Evolutionary conservation across 441 rosid species (phyloP).

Genomic region (Adansonia madagascariensis): DNA sequence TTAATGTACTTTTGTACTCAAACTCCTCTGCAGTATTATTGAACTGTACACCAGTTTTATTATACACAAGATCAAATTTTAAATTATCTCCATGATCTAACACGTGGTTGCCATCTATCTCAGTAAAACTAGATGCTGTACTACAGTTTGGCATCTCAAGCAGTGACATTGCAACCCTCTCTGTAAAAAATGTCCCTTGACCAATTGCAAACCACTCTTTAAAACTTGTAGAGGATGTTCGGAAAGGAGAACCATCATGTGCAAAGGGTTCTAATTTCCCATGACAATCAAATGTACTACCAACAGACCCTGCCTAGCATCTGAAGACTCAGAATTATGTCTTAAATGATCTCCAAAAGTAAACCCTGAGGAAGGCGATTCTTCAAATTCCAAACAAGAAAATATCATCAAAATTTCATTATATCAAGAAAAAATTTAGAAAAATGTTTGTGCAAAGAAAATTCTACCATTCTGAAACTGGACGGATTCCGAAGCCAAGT

Average conservation of each 20-base stretch:
- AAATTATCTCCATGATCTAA: slow-evolving; percentile 40
- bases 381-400: slow-evolving; percentile 32
- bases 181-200: slow-evolving; percentile 37
- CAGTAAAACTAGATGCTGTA: slow-evolving; percentile 49
- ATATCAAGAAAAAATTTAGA: background rate
- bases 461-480: slow-evolving; percentile 55
- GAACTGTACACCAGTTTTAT: slow-evolving; percentile 36
- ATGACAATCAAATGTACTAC: slow-evolving; percentile 38
- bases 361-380: slow-evolving; percentile 26
- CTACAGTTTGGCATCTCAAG: slow-evolving; percentile 51
- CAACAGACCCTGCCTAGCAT: slow-evolving; percentile 31
- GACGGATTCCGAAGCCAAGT: slow-evolving; percentile 38
- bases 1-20: slow-evolving; percentile 42
- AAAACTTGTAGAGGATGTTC: slow-evolving; percentile 49
- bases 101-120: slow-evolving; percentile 37
- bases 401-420: slow-evolving; percentile 29
- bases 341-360: slow-evolving; percentile 28
- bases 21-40: slow-evolving; percentile 30
- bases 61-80: slow-evolving; percentile 28
- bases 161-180: slow-evolving; percentile 44
- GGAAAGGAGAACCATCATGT: slow-evolving; percentile 40
- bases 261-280: slow-evolving; percentile 36
- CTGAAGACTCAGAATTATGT: slow-evolving; percentile 36
- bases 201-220: slow-evolving; percentile 42
- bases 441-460: background rate